Conservation (phyloP, 176 grass and related monocot species). For the Oryza nivara region DNA sequence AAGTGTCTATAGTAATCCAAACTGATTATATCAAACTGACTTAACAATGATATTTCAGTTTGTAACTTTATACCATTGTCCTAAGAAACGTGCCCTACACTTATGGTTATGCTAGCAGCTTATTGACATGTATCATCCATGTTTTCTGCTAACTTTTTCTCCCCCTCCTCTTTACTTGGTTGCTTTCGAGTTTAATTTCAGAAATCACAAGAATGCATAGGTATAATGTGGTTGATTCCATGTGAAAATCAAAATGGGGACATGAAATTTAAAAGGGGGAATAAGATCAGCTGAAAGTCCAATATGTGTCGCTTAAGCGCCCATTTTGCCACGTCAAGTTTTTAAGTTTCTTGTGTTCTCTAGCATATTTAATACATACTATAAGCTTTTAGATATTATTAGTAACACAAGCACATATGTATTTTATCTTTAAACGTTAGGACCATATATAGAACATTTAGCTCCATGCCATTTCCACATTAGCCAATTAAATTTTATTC, state of each 20-base stretch:
- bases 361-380: neutral
- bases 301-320: neutral
- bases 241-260: too few species aligned
- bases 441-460: neutral
- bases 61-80: neutral
- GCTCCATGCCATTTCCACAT: neutral
- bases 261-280: too few species aligned
- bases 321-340: neutral
- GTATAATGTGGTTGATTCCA: too few species aligned
- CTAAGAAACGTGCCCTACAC: neutral
- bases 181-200: too few species aligned
- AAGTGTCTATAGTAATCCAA: neutral
- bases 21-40: neutral
- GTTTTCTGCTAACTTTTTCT: neutral
- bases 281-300: constrained; percentile 1
- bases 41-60: neutral
- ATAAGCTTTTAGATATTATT: neutral
- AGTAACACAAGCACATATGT: neutral
- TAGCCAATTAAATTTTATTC: neutral
- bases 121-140: neutral
- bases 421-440: neutral
- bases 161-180: too few species aligned
- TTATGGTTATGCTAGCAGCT: neutral
- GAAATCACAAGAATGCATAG: too few species aligned
- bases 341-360: neutral